A percentile compares a stretch with the other conserved stretches of the same genome.
phyloP scores from a whole-genome alignment of 2,329 filamentous ascomycete species.

The Pochonia chlamydosporia region DNA sequence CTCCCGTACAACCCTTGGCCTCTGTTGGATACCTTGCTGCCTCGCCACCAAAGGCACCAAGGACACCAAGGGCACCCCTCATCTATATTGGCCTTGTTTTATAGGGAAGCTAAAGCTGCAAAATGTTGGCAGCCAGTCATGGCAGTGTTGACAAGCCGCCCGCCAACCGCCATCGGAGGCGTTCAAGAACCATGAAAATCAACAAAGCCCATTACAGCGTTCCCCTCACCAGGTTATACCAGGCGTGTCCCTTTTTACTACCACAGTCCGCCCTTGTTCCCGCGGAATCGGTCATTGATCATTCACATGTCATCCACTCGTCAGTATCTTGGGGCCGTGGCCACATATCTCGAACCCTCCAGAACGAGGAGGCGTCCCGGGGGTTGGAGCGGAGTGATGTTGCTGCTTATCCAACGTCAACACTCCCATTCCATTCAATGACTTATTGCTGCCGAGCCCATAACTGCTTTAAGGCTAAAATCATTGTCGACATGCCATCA shows the following conservation, averaged over 20 bases:
- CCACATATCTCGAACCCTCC: background rate
- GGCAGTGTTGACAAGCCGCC: background rate
- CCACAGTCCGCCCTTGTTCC: background rate
- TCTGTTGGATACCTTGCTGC: no score
- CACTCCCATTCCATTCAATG: no score
- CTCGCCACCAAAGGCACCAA: no score
- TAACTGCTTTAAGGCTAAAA: no score
- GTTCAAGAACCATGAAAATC: no score
- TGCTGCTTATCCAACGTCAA: no score
- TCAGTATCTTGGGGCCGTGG: background rate
- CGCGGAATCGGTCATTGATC: background rate
- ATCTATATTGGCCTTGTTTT: background rate
- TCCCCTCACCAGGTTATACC: background rate
- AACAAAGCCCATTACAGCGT: background rate
- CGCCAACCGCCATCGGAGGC: background rate
- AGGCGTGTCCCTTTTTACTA: background rate
- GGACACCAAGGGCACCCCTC: background rate
- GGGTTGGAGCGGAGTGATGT: no score
- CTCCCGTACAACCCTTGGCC: no score
- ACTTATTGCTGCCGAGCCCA: no score
- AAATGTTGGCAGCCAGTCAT: background rate
- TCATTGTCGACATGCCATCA: no score
- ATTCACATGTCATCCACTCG: background rate
- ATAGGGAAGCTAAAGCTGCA: background rate
- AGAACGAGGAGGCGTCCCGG: background rate